Evolutionary conservation across 2,329 filamentous ascomycete genomes (phyloP), one percentile per base, ranked within the genome.

Genomic region (Pestalotiopsis sp.): DNA sequence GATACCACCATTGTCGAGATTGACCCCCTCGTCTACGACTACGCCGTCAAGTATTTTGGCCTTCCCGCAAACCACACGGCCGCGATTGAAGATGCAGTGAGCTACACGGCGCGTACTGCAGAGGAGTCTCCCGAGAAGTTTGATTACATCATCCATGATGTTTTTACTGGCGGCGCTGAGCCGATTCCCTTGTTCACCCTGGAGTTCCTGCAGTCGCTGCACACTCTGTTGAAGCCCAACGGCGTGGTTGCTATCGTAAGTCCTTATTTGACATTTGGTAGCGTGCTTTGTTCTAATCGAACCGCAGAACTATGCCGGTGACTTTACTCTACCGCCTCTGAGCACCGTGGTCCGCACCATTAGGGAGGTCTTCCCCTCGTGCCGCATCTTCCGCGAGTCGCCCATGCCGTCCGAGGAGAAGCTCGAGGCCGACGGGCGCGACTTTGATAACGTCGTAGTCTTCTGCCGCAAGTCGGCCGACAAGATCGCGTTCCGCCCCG

Each of bases 381-480:
- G 96, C 81, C 93, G 94, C 70, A 89, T 97, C 74, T 99, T 94
- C 87, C 91, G 96, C 71, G 96, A 99, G 81, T 85, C 87, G 31
- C 85, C 89, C 3, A 81, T 85, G 0, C 81, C 84, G 2, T 82
- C 88, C 4, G 80, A 81, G 1, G 81, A 83, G 27, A 80, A 82
- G 7, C 79, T 88, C 25, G 83, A 84, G 45, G 77, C 82, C 57
- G 80, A 83, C 20, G 84, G 83, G 2, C 81, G 82, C 36, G 93
- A 97, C 77, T 98, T 98, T 79, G 93, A 94, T 77, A 99, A 99
- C 83, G 94, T 98, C 88, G 93, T 98, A 61, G 90, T 98, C 70
- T 98, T 98, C 83, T 99, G 96, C 85, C 90, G 88, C 69, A 95
- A 94, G 81, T 84, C 82, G 12, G 68, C 71, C 27, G 75, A 75